Base-by-base conservation (phyloP, 768 basidiomycete genomes). In the Tylopilus sp. region DNA sequence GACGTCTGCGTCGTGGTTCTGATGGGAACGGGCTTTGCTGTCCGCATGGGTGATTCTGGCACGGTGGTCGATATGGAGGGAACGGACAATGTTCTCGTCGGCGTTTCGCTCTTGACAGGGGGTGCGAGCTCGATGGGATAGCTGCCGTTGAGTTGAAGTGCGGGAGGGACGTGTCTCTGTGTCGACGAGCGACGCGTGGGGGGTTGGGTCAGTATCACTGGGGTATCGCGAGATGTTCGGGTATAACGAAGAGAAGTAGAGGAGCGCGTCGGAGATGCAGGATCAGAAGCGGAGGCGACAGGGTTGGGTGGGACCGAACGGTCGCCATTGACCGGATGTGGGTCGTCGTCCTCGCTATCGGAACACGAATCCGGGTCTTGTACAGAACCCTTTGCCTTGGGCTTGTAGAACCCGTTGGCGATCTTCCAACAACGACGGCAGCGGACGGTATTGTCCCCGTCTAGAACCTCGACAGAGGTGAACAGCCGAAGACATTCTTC, bases 361-460 rank as follows among this genome's bases (percentile, higher is more conserved):
- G 60, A 63, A 53, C 68, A 71, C 13, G 69, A 70, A 38, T 72
- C 69, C 1, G 57, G 53, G 24, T 61, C 61, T 13, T 64, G 57
- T 1, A 52, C 56, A 43, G 63, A 55, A 54, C 48, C 49, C 55
- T 30, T 62, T 16, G 54, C 42, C 37, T 53, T 58, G 31, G 71
- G 71, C 42, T 72, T 66, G 58, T 84, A 81, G 52, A 78, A 68
- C 17, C 88, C 87, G 63, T 92, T 83, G 51, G 82, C 84, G 31
- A 92, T 85, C 76, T 92, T 94, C 95, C 95, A 98, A 72, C 95
- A 98, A 47, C 87, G 79, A 58, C 87, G 80, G 67, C 95, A 98
- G 1, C 93, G 93, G 48, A 97, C 94, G 74, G 86, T 87, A 61
- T 98, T 97, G 61, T 97, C 95, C 0, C 92, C 92, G 60, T 97